phyloP scores from a whole-genome alignment of 2,329 filamentous ascomycete species.

The Penicillium sp. region DNA sequence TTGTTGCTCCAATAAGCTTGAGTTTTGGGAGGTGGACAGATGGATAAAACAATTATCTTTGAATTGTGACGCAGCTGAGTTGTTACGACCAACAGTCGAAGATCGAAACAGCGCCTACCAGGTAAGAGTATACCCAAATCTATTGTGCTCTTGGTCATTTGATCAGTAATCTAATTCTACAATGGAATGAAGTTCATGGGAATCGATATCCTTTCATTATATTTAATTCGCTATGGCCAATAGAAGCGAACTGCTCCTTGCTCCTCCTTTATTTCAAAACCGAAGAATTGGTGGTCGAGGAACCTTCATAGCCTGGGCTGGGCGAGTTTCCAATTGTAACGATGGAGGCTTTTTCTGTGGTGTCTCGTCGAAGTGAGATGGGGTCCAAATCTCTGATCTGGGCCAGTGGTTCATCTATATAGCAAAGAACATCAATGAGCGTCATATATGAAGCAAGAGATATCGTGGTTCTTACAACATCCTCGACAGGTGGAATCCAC shows the following conservation, averaged over 20 bases:
- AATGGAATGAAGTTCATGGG: neutral
- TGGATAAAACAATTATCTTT: neutral
- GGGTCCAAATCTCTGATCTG: neutral
- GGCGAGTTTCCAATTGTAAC: neutral
- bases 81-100: neutral
- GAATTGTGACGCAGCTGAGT: neutral
- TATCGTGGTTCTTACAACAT: constrained; percentile 1
- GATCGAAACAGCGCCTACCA: too few relatives aligned
- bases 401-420: constrained; percentile 2
- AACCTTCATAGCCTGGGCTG: neutral
- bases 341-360: neutral
- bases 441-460: neutral
- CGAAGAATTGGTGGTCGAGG: neutral
- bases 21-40: neutral
- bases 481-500: neutral
- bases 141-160: too few relatives aligned
- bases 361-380: neutral
- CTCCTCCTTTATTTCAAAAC: neutral
- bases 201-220: neutral
- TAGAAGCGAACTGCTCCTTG: neutral
- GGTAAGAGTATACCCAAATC: too few relatives aligned
- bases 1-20: neutral
- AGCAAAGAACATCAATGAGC: too few relatives aligned
- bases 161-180: too few relatives aligned
- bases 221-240: neutral